A percentile compares a stretch with the other conserved stretches of the same genome.
phyloP scores from a whole-genome alignment of 1,139 yeast species.

The Blastobotrys aristatus region DNA sequence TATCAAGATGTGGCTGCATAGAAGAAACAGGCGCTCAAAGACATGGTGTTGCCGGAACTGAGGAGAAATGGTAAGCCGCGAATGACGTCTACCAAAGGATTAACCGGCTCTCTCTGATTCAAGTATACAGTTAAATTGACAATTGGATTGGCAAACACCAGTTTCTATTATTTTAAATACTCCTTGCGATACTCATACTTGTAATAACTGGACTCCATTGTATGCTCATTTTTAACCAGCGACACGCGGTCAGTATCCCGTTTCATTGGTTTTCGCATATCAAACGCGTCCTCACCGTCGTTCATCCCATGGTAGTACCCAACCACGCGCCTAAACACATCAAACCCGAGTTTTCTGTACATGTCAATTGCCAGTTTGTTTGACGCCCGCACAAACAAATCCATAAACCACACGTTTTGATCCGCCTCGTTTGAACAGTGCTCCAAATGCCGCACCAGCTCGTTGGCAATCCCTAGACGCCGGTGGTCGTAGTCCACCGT shows the following conservation, averaged over 20 bases:
- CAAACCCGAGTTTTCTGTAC: conserved; percentile 82
- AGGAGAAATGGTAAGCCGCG: no score
- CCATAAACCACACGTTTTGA: conserved; percentile 71
- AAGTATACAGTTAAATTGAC: no score
- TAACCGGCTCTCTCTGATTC: no score
- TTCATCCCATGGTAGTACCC: conserved; percentile 61
- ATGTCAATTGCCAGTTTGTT: conserved; percentile 73
- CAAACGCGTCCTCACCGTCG: conserved; percentile 74
- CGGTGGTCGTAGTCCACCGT: conserved; percentile 81
- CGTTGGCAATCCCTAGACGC: conserved; percentile 72
- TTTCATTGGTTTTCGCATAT: conserved; percentile 47
- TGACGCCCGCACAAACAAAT: conserved; percentile 83
- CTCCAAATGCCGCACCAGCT: conserved; percentile 68
- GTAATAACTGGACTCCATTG: conserved; percentile 25
- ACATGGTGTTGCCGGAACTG: no score
- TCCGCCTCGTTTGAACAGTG: conserved; percentile 54
- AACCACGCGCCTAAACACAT: conserved; percentile 80
- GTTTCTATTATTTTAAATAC: conserved; percentile 14
- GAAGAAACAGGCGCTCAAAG: no score
- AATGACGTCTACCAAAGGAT: no score
- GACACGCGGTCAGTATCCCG: conserved; percentile 43
- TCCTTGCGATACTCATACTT: conserved; percentile 22
- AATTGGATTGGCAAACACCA: no score
- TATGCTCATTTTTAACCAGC: conserved; percentile 23
- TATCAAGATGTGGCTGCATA: no score